Evolutionary conservation across 305 asterid genomes (phyloP), one percentile per base, ranked within the genome.

Genomic region (Fraxinus floribunda): DNA sequence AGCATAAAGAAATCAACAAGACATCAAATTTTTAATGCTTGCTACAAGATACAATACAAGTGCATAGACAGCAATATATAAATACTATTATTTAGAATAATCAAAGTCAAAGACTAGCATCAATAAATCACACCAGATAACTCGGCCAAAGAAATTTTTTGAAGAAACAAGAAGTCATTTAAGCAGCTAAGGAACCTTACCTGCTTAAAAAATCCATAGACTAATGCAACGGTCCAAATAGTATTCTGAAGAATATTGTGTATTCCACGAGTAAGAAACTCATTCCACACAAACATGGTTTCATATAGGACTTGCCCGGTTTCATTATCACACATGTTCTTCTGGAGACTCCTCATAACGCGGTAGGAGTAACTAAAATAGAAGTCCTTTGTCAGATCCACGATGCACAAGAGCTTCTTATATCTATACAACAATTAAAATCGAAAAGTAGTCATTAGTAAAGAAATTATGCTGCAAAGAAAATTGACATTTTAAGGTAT

Each of bases 241-340:
- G 97, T 93, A 87, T 93, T 94, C 86, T 90, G 97, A 83, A 96
- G 98, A 74, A 91, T 87, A 86, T 86, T 92, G 62, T 97, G 91
- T 84, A 93, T 86, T 87, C 93, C 98, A 76, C 95, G 97, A 82
- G 99, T 96, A 88, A 96, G 90, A 86, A 91, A 96, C 88, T 96
- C 98, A 86, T 96, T 96, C 99, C 99, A 96, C 64, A 96, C 98
- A 83, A 96, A 96, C 99, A 96, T 94, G 78, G 97, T 92, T 76
- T 94, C 99, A 64, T 94, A 92, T 60, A 91, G 79, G 85, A 88
- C 92, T 81, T 86, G 91, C 73, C 94, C 97, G 18, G 92, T 88
- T 84, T 89, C 90, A 7, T 68, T 84, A 79, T 89, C 90, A 89
- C 89, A 86, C 92, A 88, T 89, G 89, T 94, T 96, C 89, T 88